Base-by-base conservation (phyloP, 441 rosid genomes). In the Gossypium trilobum region DNA sequence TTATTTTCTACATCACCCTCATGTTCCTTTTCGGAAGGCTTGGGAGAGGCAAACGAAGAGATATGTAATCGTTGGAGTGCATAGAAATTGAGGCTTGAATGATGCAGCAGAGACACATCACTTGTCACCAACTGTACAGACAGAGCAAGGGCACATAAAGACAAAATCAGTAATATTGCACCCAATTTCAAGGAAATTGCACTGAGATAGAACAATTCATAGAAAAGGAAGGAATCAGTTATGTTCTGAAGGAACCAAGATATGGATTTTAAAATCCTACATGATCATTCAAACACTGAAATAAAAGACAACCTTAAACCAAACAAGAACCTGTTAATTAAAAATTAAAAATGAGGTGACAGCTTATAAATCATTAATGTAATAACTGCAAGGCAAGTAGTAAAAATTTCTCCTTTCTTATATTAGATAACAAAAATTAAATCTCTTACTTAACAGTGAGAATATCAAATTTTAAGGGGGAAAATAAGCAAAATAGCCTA, bases 21-120 rank as follows among this genome's bases (percentile, higher is more conserved):
- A 44, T 68, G 79, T 33, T 82, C 90, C 71, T 83, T 89, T 22
- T 78, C 91, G 25, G 75, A 78, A 9, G 82, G 54, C 79, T 90
- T 94, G 70, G 89, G 87, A 31, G 96, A 85, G 25, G 87, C 89
- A 74, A 96, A 88, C 11, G 93, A 87, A 67, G 87, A 82, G 72
- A 88, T 82, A 65, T 93, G 89, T 74, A 85, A 86, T 46, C 80
- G 88, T 78, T 84, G 89, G 65, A 83, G 79, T 17, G 73, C 77
- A n/a, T 82, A 80, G 25, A 83, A 73, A 78, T 76, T 79, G 42
- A 59, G 27, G 42, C 84, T 79, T 1, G 86, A 79, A 61, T 72
- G 80, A 52, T 87, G 83, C 16, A 83, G 76, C 58, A 74, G 69
- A 42, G 84, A 79, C 66, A 80, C 84, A 69, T 86, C 86, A 79